These are phyloP conservation scores for Xylariaceae sp. DNA, from an alignment of 2,329 filamentous ascomycete species.

Conservation along the genomic window DNA sequence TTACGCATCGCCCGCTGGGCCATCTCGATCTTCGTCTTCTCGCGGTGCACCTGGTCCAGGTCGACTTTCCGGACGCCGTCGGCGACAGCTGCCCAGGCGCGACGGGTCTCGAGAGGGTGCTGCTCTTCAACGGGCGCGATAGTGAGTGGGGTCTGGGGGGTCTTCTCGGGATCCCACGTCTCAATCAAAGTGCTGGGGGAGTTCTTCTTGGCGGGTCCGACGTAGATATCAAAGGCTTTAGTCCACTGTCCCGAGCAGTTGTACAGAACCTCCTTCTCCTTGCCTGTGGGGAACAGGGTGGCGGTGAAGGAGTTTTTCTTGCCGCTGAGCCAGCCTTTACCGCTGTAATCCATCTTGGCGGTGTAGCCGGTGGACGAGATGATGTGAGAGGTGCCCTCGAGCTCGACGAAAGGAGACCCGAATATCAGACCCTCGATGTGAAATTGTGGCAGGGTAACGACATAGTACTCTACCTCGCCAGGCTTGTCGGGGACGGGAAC, in stretches of 20 bases:
- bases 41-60: slow-evolving; percentile 64
- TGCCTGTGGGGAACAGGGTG: slow-evolving; percentile 36
- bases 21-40: slow-evolving; percentile 80
- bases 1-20: slow-evolving; percentile 71
- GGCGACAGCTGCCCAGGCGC: slow-evolving; percentile 76
- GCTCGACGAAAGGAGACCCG: slow-evolving; percentile 47
- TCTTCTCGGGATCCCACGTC: slow-evolving; percentile 37
- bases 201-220: slow-evolving; percentile 28
- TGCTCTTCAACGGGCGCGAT: slow-evolving; percentile 60
- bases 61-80: slow-evolving; percentile 68
- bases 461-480: slow-evolving; percentile 43
- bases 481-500: slow-evolving; percentile 37
- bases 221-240: slow-evolving; percentile 36
- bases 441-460: slow-evolving; percentile 47
- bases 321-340: slow-evolving; percentile 41
- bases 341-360: slow-evolving; percentile 45
- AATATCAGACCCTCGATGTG: slow-evolving; percentile 45
- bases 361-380: slow-evolving; percentile 42
- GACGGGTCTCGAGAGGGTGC: slow-evolving; percentile 73
- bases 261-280: slow-evolving; percentile 36
- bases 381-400: slow-evolving; percentile 43
- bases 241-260: slow-evolving; percentile 41
- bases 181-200: slow-evolving; percentile 31
- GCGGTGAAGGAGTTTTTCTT: slow-evolving; percentile 46
- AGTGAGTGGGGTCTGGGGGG: slow-evolving; percentile 27